phyloP scores from a whole-genome alignment of 345 rosid species.

The Crucihimalaya himalaica region DNA sequence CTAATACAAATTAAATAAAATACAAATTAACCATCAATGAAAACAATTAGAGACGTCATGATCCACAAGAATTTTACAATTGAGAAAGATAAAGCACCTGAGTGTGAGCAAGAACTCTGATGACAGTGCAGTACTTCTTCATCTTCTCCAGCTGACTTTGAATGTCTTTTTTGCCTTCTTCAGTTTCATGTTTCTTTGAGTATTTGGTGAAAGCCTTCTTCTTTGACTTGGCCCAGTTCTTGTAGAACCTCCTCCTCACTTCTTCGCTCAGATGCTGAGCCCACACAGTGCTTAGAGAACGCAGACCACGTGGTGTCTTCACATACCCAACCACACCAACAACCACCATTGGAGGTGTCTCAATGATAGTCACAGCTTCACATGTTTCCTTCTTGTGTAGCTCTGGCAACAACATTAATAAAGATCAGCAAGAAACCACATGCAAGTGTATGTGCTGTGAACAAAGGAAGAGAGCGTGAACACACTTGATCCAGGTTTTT shows the following conservation, averaged over 20 bases:
- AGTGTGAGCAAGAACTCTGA: conserved; percentile 91
- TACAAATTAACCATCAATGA: background rate
- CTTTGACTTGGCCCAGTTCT: conserved; percentile 89
- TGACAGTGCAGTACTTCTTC: conserved; percentile 76
- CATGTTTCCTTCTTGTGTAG: conserved; percentile 98
- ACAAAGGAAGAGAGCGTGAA: background rate
- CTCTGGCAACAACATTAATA: conserved; percentile 38
- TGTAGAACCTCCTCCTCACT: conserved; percentile 82
- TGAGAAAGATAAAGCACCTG: conserved; percentile 39
- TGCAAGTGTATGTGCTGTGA: background rate
- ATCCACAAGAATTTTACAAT: accelerated
- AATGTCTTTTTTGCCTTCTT: conserved; percentile 71
- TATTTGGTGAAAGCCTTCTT: conserved; percentile 85
- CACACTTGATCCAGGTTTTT: conserved; percentile 91
- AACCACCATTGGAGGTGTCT: conserved; percentile 90
- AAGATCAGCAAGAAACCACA: background rate
- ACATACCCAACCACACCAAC: conserved; percentile 93
- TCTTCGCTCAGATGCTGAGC: conserved; percentile 92
- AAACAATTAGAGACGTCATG: background rate
- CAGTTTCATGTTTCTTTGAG: conserved; percentile 62
- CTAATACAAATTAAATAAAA: conserved; percentile 28
- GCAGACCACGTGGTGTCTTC: conserved; percentile 82
- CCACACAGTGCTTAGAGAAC: conserved; percentile 78
- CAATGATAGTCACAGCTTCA: conserved; percentile 82
- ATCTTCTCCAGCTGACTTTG: conserved; percentile 72